A percentile compares a stretch with the other conserved stretches of the same genome.
Evolutionary conservation across 768 basidiomycete genomes (phyloP).

Genomic region (Boletus vermiculosoides): DNA sequence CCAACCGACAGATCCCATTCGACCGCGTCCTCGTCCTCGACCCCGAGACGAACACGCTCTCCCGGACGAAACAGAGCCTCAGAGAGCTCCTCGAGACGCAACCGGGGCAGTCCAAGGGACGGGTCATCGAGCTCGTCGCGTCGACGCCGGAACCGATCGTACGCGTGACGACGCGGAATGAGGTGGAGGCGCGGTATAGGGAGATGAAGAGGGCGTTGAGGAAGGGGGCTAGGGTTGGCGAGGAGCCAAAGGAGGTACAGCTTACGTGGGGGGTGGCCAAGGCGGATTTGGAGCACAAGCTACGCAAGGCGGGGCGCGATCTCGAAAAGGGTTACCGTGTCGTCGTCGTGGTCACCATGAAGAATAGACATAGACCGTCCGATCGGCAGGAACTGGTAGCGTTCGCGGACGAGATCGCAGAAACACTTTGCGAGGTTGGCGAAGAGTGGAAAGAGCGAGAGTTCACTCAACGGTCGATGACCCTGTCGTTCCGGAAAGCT

Average conservation of each 20-base stretch:
- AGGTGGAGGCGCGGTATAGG: constrained; percentile 39
- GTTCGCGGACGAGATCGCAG: constrained; percentile 44
- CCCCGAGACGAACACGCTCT: constrained; percentile 42
- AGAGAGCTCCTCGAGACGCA: constrained; percentile 44
- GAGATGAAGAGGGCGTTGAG: constrained; percentile 35
- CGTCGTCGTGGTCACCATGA: constrained; percentile 53
- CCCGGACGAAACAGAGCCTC: constrained; percentile 35
- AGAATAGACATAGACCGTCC: constrained; percentile 42
- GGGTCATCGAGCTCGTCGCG: constrained; percentile 53
- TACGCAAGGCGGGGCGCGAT: constrained; percentile 55
- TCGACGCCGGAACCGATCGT: constrained; percentile 56
- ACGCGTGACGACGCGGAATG: constrained; percentile 50
- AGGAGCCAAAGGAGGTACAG: constrained; percentile 63
- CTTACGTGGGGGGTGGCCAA: constrained; percentile 63
- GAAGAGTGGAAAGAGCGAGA: constrained; percentile 52
- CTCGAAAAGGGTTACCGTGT: constrained; percentile 61
- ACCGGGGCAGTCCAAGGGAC: background rate
- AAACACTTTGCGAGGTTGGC: constrained; percentile 46
- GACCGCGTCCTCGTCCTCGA: constrained; percentile 47
- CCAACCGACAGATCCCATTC: constrained; percentile 44
- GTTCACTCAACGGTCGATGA: constrained; percentile 36
- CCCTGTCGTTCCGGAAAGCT: constrained; percentile 45
- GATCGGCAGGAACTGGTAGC: constrained; percentile 39
- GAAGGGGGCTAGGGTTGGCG: constrained; percentile 30
- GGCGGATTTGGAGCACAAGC: constrained; percentile 64